Percentiles rank a stretch among this genome's conserved stretches.
Evolutionary conservation across 306 rosid species (phyloP).

Genomic region (Vigna mungo): DNA sequence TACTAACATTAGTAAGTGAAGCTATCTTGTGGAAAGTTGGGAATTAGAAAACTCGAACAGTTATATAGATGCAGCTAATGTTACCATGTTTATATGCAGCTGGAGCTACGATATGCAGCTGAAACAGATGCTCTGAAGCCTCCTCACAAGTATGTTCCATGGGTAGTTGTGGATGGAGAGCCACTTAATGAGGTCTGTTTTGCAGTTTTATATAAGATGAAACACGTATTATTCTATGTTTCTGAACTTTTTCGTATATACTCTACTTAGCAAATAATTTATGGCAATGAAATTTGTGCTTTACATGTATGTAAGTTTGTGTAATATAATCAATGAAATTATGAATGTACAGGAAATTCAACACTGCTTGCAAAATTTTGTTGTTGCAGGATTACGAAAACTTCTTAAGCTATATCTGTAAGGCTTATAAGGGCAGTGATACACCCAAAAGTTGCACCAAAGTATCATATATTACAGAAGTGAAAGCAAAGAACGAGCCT

Average conservation of each 20-base stretch:
- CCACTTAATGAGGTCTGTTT: conserved; percentile 85
- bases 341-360: conserved; percentile 17
- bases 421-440: conserved; percentile 68
- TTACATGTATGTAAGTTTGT: neutral
- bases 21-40: neutral
- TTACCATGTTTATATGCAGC: conserved; percentile 60
- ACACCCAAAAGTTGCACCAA: conserved; percentile 55
- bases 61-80: neutral
- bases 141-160: conserved; percentile 86
- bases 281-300: neutral
- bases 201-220: conserved; percentile 20
- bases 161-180: conserved; percentile 89
- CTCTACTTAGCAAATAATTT: neutral
- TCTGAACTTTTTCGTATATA: neutral
- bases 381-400: conserved; percentile 74
- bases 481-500: conserved; percentile 36
- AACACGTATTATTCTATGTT: neutral
- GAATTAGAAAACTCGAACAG: conserved; percentile 16
- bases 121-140: conserved; percentile 77
- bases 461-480: conserved; percentile 43
- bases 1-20: conserved; percentile 27
- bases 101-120: conserved; percentile 74
- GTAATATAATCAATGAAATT: neutral
- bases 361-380: conserved; percentile 18
- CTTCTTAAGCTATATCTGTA: conserved; percentile 72